Evolutionary conservation across 306 rosid species (phyloP), one percentile per base, ranked within the genome.

Genomic region (Urtica urens): DNA sequence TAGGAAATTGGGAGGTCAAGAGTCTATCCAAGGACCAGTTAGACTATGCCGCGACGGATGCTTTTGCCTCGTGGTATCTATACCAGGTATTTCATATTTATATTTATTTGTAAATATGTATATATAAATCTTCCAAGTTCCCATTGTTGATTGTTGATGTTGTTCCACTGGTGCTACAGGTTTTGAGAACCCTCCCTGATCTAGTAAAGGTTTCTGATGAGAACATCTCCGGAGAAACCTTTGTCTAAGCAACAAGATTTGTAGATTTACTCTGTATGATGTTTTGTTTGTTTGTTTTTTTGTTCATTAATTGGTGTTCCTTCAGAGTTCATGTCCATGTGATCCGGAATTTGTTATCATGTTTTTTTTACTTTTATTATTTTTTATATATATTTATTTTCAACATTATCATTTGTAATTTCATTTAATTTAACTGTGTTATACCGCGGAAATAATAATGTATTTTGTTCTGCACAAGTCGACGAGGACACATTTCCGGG

Each of bases 21-120:
- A 46, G 52, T 62, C 60, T 90, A 38, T 81, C 97, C 24, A 52
- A 69, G 62, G 70, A 51, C 38, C 95, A 90, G 69, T 62, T 81
- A 64, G 62, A 72, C 23, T 90, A 90, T 72, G 97, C 95, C 39
- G 95, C 97, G 35, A 85, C 80, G 1, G 97, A 90, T 68, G 95
- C 94, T 47, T 84, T 70, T 59, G 78, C 78, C 54, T 84, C 95
- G 56, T 79, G 93, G 99, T 64, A 57, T 76, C 79, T 90, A 18
- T 71, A 78, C 49, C 71, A 84, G 94, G 97, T 90, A 54, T 47
- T 45, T 56, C 37, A 24, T 38, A 7, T 23, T 26, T 17, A 18
- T 9, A 26, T 38, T 18, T 8, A 8, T 28, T 30, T 1, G 24
- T n/a, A 45, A 18, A n/a, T n/a, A 10, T 35, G 7, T 39, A 2